phyloP scores from a whole-genome alignment of 768 basidiomycete genomes.

The Lyophyllum atratum region DNA sequence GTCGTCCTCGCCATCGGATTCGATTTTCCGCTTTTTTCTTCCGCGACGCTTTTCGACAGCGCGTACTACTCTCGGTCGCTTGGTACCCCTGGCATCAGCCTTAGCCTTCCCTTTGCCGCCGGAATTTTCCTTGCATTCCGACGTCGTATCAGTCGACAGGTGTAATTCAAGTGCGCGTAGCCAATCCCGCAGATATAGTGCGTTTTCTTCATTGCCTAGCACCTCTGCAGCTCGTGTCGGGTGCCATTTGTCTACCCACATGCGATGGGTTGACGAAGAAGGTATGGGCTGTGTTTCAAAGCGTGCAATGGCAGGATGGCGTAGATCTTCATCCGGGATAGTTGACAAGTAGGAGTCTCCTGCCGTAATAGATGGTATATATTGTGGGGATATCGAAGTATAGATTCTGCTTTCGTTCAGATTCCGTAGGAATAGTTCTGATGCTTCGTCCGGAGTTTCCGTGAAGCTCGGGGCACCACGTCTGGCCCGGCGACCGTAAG shows the following conservation, averaged over 20 bases:
- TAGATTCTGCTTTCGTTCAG: not conserved
- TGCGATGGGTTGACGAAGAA: slow-evolving; percentile 34
- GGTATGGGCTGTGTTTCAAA: slow-evolving; percentile 15
- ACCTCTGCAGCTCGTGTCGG: slow-evolving; percentile 75
- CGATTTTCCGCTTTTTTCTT: slow-evolving; percentile 55
- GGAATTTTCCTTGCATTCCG: slow-evolving; percentile 10
- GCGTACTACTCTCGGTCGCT: slow-evolving; percentile 63
- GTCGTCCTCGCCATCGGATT: slow-evolving; percentile 58
- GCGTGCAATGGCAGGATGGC: slow-evolving; percentile 55
- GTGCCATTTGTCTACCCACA: slow-evolving; percentile 78
- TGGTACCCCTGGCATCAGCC: slow-evolving; percentile 38
- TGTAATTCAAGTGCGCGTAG: slow-evolving; percentile 68
- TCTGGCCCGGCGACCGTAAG: slow-evolving; percentile 10
- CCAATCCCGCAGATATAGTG: slow-evolving; percentile 79
- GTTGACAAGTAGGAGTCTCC: slow-evolving; percentile 18
- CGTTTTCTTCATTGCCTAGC: slow-evolving; percentile 73
- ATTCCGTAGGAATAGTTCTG: not conserved
- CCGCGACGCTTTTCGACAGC: slow-evolving; percentile 46
- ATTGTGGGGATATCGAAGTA: not conserved
- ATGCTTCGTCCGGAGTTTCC: not conserved
- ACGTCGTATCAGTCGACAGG: slow-evolving; percentile 28
- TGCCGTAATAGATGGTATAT: slow-evolving; percentile 1
- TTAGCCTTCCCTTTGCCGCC: slow-evolving; percentile 21
- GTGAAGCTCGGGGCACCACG: not conserved
- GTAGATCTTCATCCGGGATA: slow-evolving; percentile 34